Base-by-base conservation (phyloP, 2,329 filamentous ascomycete species). In the Helminthosporium solani region DNA sequence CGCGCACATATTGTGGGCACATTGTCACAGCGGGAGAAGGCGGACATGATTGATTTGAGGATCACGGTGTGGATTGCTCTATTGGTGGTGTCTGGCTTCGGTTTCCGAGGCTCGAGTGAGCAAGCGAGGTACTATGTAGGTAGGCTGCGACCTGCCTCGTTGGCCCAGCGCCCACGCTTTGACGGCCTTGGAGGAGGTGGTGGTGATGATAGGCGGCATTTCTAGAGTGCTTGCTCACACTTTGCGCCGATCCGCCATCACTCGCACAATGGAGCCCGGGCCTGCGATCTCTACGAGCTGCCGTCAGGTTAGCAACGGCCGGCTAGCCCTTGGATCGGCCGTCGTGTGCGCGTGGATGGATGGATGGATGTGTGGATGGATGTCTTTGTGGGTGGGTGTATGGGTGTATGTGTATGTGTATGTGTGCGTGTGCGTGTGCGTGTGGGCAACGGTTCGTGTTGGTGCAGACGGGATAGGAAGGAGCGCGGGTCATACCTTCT, bases 171-270 rank as follows among this genome's bases (percentile, higher is more conserved):
- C 33, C 42, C 41, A 31, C 12, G n/a, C 44, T 46, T 45, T 14
- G 35, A 33, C 31, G 33, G 27, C 21, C 15, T 47, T 52, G n/a
- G n/a, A n/a, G n/a, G n/a, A n/a, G n/a, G n/a, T 46, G 47, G 46
- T 45, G 52, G 36, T 36, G 40, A 42, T 42, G 23, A n/a, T 21
- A 19, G 12, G 25, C 21, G 48, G 39, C 33, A 15, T 39, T 27
- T 48, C 33, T n/a, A n/a, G 49, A 47, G 15, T 46, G 40, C 44
- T 40, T 43, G 41, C 48, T 69, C 75, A 95, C 60, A 95, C 92
- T 61, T 87, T 94, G 66, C 94, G 85, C 76, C 92, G 88, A 77
- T 99, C 94, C 33, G 90, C 94, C 91, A 99, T 96, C 57, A 90
- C 90, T 61, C 94, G 83, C 53, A 90, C 88, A 73, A 99, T 94